These are phyloP conservation scores for Penicillium diatomitis DNA, from an alignment of 495 filamentous ascomycete species.

Conservation along the genomic window DNA sequence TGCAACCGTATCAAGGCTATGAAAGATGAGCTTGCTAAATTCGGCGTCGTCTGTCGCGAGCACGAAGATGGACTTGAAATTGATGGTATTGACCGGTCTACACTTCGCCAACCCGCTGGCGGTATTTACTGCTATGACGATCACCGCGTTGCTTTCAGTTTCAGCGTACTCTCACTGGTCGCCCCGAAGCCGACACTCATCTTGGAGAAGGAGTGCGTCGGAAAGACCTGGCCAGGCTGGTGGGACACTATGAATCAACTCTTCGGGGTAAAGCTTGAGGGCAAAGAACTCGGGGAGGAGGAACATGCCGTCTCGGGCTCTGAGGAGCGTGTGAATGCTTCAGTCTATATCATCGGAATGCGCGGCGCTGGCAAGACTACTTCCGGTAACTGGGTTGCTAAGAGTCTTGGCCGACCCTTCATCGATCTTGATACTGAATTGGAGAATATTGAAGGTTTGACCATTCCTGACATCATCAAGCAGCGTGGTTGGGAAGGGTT, in stretches of 20 bases:
- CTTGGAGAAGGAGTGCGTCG: conserved; percentile 82
- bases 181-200: conserved; percentile 71
- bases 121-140: conserved; percentile 95
- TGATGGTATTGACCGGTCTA: conserved; percentile 53
- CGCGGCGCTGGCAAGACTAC: conserved; percentile 96
- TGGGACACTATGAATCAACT: conserved; percentile 78
- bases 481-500: conserved; percentile 82
- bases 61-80: conserved; percentile 89
- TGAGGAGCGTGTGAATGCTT: conserved; percentile 38
- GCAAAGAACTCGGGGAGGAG: conserved; percentile 51
- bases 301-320: conserved; percentile 16
- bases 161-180: conserved; percentile 76
- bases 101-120: conserved; percentile 50
- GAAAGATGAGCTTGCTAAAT: conserved; percentile 94
- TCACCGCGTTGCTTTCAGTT: conserved; percentile 97
- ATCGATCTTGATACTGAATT: conserved; percentile 84
- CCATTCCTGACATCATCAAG: conserved; percentile 78
- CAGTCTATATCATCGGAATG: conserved; percentile 95
- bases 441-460: conserved; percentile 58
- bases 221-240: conserved; percentile 99
- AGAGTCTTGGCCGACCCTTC: conserved; percentile 64
- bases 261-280: conserved; percentile 66
- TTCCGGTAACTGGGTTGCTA: conserved; percentile 72
- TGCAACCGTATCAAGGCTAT: conserved; percentile 96
- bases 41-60: conserved; percentile 78